A percentile compares a stretch with the other conserved stretches of the same genome.
Evolutionary conservation across 768 basidiomycete genomes (phyloP).

Genomic region (Amanita brunnescens): DNA sequence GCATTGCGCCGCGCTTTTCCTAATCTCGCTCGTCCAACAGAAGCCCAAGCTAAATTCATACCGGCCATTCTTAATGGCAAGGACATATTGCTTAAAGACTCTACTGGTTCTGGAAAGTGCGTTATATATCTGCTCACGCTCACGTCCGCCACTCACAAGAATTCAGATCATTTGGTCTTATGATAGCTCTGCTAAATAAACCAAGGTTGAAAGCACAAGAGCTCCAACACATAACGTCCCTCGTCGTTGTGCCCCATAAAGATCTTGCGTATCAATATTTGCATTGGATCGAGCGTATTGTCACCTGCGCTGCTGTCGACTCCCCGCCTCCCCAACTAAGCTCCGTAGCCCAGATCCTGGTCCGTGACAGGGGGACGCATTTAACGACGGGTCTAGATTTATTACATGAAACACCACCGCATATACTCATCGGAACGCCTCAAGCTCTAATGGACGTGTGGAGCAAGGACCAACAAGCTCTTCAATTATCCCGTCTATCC

Average conservation of each 20-base stretch:
- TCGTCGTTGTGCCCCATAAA: conserved; percentile 65
- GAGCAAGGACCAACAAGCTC: conserved; percentile 29
- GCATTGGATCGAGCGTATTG: conserved; percentile 55
- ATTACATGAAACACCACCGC: conserved; percentile 41
- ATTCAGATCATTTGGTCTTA: conserved; percentile 60
- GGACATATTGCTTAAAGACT: conserved; percentile 60
- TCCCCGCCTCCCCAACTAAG: conserved; percentile 25
- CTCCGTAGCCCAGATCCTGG: conserved; percentile 50
- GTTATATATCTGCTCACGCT: conserved; percentile 15
- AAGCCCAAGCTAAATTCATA: conserved; percentile 51
- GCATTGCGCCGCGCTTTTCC: conserved; percentile 56
- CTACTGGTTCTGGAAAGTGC: conserved; percentile 76
- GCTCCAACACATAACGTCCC: conserved; percentile 34
- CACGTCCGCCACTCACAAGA: neutral
- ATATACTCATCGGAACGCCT: conserved; percentile 66
- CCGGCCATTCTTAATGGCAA: conserved; percentile 46
- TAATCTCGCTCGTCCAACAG: conserved; percentile 46
- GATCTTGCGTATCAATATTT: conserved; percentile 62
- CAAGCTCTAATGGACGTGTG: conserved; percentile 55
- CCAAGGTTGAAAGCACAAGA: conserved; percentile 23
- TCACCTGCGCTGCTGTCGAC: conserved; percentile 20
- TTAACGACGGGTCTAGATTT: conserved; percentile 29
- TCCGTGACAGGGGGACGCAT: conserved; percentile 40
- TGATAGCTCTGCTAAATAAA: conserved; percentile 59
- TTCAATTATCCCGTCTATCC: conserved; percentile 39